phyloP scores from a whole-genome alignment of 2,329 filamentous ascomycete genomes.

The Dactylellina sp. region DNA sequence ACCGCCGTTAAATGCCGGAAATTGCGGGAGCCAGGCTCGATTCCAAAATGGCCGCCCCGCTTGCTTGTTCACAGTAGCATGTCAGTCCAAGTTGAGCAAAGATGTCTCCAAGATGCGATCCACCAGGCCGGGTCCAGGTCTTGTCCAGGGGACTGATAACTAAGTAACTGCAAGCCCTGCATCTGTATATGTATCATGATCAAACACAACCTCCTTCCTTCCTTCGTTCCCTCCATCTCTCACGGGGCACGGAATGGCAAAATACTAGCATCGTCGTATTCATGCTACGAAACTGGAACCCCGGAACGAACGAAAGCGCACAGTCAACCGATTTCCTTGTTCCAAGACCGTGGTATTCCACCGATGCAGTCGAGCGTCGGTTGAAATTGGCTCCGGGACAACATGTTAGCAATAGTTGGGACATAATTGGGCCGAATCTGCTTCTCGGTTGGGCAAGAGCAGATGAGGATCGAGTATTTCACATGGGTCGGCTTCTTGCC shows the following conservation, averaged over 20 bases:
- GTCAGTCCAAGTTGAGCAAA: background rate
- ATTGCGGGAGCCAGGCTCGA: slow-evolving; percentile 38
- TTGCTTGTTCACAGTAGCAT: background rate
- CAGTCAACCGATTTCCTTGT: slow-evolving; percentile 9
- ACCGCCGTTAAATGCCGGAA: slow-evolving; percentile 25
- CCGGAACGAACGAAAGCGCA: slow-evolving; percentile 16
- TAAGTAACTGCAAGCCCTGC: slow-evolving; percentile 6
- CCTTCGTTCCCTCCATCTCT: background rate
- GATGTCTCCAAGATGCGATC: background rate
- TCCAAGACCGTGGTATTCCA: background rate
- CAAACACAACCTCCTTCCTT: slow-evolving; percentile 15
- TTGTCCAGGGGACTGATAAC: background rate
- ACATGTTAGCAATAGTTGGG: background rate
- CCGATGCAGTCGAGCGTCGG: slow-evolving; percentile 6
- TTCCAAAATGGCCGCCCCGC: slow-evolving; percentile 31
- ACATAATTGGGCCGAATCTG: slow-evolving; percentile 28
- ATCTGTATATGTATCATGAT: background rate
- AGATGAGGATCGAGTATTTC: slow-evolving; percentile 33
- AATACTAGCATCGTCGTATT: no score
- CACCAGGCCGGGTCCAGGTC: background rate
- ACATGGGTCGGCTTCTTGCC: slow-evolving; percentile 40
- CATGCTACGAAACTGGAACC: slow-evolving; percentile 28
- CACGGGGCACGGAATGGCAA: no score
- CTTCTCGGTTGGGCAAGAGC: slow-evolving; percentile 39
- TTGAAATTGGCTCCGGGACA: slow-evolving; percentile 41